Base-by-base conservation (phyloP, 805 yeast genomes). In the Dipodascus albidus region DNA sequence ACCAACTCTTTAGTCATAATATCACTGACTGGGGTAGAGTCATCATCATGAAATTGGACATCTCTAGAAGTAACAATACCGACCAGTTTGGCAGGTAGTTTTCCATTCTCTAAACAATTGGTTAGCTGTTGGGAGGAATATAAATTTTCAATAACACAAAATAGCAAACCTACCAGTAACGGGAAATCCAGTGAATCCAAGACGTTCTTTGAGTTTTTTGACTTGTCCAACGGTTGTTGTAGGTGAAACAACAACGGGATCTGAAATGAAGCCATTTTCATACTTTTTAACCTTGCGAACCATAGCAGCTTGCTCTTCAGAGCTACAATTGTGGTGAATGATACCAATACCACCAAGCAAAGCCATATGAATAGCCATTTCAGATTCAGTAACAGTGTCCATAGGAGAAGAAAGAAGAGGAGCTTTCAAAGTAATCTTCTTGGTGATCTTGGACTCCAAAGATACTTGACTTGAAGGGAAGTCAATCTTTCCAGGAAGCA, bases 291-390 rank as follows among this genome's bases (percentile, higher is more conserved):
- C 99, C 74, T 85, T 87, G 70, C 79, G 85, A 58, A 93, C 99
- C 98, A 93, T 93, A 62, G 82, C 96, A 55, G 99, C 99, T 76
- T 93, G 99, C 71, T 89, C 98, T 54, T 91, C 98, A 55, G 95
- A 79, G 55, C 95, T 70, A 76, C 96, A 91, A 79, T 93, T 93
- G 78, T 93, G 97, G 73, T 93, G 99, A 64, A 93, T 83, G 67
- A 93, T 87, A 81, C 99, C 99, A 70, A 93, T 88, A 74, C 99
- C 99, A 71, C 99, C 99, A 64, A 90, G 80, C 62, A 93, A 80
- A 62, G 99, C 97, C 97, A 93, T 90, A 74, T 89, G 83, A 64
- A 93, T 91, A 60, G 99, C 99, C 99, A 93, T 93, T 57, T 83
- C 87, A 58, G 89, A 74, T 78, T 93, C 99, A 55, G 99, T 93